These are phyloP conservation scores for Micromonas pusilla DNA, from an alignment of 139 green algal species.

Conservation along the genomic window DNA sequence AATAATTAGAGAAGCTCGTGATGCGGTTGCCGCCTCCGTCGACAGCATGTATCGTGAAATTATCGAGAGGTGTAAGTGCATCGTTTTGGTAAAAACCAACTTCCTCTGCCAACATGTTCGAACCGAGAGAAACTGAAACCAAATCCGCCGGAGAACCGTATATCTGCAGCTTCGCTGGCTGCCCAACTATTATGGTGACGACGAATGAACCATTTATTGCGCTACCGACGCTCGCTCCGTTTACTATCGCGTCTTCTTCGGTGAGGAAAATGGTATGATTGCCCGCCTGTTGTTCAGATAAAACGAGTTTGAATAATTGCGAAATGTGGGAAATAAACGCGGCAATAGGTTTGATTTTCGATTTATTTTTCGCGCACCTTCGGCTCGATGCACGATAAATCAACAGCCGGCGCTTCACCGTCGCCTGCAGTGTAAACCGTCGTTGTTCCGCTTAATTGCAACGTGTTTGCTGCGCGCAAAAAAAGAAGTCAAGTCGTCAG, in stretches of 20 bases:
- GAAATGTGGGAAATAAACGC: too few species aligned
- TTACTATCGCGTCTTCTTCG: neutral
- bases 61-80: neutral
- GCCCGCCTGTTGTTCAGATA: too few species aligned
- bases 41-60: neutral
- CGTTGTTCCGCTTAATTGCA: neutral
- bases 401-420: neutral
- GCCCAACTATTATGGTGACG: neutral
- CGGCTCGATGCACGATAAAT: neutral
- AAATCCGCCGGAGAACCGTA: neutral
- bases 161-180: neutral
- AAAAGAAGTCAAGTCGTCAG: too few species aligned
- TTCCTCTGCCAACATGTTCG: neutral
- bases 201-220: neutral
- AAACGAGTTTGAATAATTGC: too few species aligned
- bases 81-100: neutral
- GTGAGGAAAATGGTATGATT: too few species aligned
- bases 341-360: neutral
- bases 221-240: neutral
- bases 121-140: neutral
- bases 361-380: neutral
- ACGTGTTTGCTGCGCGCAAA: too few species aligned
- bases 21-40: neutral
- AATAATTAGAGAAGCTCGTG: neutral
- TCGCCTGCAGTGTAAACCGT: neutral